Conservation (phyloP, 495 filamentous ascomycete species). For the Sordaria brevicollis region DNA sequence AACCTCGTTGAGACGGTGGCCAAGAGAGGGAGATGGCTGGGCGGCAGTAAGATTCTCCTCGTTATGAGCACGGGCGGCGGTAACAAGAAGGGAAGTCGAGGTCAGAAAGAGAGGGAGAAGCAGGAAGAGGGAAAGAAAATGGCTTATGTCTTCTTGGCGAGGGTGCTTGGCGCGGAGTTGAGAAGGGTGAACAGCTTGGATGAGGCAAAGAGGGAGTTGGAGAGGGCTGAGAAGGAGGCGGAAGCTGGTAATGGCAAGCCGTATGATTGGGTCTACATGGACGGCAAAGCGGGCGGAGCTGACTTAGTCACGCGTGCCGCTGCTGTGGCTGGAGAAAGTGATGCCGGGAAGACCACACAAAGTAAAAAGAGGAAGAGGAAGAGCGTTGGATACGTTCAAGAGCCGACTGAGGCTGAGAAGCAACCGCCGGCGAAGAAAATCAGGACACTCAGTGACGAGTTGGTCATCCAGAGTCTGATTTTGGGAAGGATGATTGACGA, state of each 20-base stretch:
- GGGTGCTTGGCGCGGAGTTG: slow-evolving; percentile 65
- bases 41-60: slow-evolving; percentile 59
- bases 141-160: slow-evolving; percentile 59
- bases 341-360: background rate
- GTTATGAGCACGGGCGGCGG: slow-evolving; percentile 40
- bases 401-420: slow-evolving; percentile 15
- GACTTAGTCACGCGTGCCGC: slow-evolving; percentile 15
- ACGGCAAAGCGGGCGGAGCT: slow-evolving; percentile 31
- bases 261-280: slow-evolving; percentile 78
- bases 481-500: slow-evolving; percentile 67
- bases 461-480: slow-evolving; percentile 88
- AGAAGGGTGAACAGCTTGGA: slow-evolving; percentile 53
- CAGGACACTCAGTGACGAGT: slow-evolving; percentile 66
- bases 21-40: slow-evolving; percentile 49
- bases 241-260: slow-evolving; percentile 20
- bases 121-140: slow-evolving; percentile 47
- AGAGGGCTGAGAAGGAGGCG: slow-evolving; percentile 30
- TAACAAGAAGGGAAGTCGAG: background rate
- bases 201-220: slow-evolving; percentile 47
- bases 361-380: slow-evolving; percentile 37
- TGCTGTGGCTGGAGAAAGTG: background rate
- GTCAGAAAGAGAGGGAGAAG: slow-evolving; percentile 25
- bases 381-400: slow-evolving; percentile 11
- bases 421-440: slow-evolving; percentile 35
- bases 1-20: slow-evolving; percentile 46